Evolutionary conservation across 1,139 yeast genomes (phyloP), one percentile per base, ranked within the genome.

Genomic region (Geotrichum bryndzae): DNA sequence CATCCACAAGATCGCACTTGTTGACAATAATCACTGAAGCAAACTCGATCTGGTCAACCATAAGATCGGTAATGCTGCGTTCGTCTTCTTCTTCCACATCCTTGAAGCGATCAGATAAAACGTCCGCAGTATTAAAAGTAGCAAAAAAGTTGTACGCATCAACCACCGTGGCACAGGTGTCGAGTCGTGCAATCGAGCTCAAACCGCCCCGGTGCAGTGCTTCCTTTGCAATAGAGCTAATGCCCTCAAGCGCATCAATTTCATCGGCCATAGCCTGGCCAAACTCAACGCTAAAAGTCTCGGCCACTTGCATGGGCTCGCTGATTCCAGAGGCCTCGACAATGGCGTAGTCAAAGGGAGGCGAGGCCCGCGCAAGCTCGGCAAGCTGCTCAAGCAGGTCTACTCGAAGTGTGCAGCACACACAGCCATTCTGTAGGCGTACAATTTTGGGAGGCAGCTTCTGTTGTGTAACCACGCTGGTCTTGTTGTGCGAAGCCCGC

Each of bases 251-350:
- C 51, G 73, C 77, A 27, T 73, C 74, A 13, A 69, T 71, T 25
- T 66, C 64, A 15, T 67, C 64, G 22, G 67, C 48, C 57, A 66
- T 58, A 8, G 68, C 66, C 10, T 59, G 53, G 18, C 65, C 55
- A 54, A 66, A 67, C 64, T 80, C 81, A 18, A 74, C 70, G 1
- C 81, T 76, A 65, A 80, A 80, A 0, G 82, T 80, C 65, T 80
- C 82, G 1, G 83, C 82, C 18, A 79, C 81, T 66, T 79, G 81
- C 81, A 79, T 78, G 35, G 82, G 82, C 66, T 80, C 83, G 25
- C 80, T 76, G 31, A 80, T 77, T 50, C 82, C 82, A 1, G 82
- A 77, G 11, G 79, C 74, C 66, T 80, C 82, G 54, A 80, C 79
- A 3, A 80, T 72, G 51, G 80, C 77, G 65, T 80, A 79, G 53